These are phyloP conservation scores for Coemansia sp. DNA, from an alignment of 371 early-diverging fungal genomes.

Conservation along the genomic window DNA sequence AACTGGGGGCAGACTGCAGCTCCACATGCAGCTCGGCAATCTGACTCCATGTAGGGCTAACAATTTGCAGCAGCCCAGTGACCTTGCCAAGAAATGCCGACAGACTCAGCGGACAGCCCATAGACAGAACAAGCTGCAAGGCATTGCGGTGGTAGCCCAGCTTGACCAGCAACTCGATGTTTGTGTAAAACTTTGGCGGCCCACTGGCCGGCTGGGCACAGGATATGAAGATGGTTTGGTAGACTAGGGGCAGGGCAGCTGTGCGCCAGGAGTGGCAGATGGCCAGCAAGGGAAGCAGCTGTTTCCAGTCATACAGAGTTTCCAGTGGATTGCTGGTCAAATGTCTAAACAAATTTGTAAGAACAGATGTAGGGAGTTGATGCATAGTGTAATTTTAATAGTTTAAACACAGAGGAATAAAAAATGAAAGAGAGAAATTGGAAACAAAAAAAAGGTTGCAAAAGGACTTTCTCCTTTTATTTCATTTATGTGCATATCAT, in stretches of 20 bases:
- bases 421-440: not conserved
- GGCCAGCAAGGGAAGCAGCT: conserved; percentile 2
- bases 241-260: not conserved
- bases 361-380: not conserved
- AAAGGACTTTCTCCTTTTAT: not conserved
- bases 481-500: too few relatives aligned
- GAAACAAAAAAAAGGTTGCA: not conserved
- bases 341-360: not conserved
- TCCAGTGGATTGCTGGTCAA: not conserved
- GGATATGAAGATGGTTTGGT: conserved; percentile 2
- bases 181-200: not conserved
- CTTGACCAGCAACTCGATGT: conserved; percentile 26
- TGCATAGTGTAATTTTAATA: not conserved
- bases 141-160: not conserved
- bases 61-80: conserved; percentile 1
- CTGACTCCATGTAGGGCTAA: not conserved
- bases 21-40: not conserved
- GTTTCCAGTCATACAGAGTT: conserved; percentile 3
- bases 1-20: not conserved
- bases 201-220: not conserved
- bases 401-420: not conserved
- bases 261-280: conserved; percentile 3
- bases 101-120: conserved; percentile 3
- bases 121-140: not conserved
- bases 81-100: not conserved